Evolutionary conservation across 2,329 filamentous ascomycete genomes (phyloP).

Genomic region (Mariannaea elegans): DNA sequence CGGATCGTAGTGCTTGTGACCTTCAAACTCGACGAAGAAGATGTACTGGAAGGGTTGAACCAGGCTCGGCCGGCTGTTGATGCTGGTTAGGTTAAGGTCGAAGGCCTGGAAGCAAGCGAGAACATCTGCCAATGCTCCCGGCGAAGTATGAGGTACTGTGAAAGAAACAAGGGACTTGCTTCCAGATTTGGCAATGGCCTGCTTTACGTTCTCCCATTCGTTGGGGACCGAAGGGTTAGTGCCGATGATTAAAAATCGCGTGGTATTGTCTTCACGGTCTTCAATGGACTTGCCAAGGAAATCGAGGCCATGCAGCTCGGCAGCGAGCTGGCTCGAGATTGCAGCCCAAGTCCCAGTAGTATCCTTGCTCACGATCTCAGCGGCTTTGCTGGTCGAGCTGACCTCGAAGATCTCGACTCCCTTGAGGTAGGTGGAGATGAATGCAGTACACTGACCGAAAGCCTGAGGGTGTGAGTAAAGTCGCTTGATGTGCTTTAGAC

Average conservation of each 20-base stretch:
- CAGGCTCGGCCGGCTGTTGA: slow-evolving; percentile 85
- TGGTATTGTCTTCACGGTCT: slow-evolving; percentile 79
- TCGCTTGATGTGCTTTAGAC: slow-evolving; percentile 71
- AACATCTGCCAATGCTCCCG: slow-evolving; percentile 85
- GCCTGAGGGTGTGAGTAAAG: slow-evolving; percentile 96
- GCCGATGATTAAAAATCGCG: slow-evolving; percentile 76
- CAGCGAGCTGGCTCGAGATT: slow-evolving; percentile 80
- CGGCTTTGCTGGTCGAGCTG: slow-evolving; percentile 85
- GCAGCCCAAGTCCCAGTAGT: slow-evolving; percentile 72
- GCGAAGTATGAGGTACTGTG: slow-evolving; percentile 77
- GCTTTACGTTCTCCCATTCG: slow-evolving; percentile 39
- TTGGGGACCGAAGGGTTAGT: slow-evolving; percentile 41
- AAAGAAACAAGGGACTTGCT: slow-evolving; percentile 84
- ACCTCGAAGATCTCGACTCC: slow-evolving; percentile 84
- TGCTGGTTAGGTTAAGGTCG: slow-evolving; percentile 85
- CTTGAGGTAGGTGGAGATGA: slow-evolving; percentile 75
- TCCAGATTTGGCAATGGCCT: slow-evolving; percentile 37
- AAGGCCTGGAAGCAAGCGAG: slow-evolving; percentile 79
- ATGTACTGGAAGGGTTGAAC: slow-evolving; percentile 85
- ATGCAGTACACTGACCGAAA: slow-evolving; percentile 87
- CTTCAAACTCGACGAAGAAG: slow-evolving; percentile 92
- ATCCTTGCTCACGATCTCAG: slow-evolving; percentile 75
- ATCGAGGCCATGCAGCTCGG: slow-evolving; percentile 71
- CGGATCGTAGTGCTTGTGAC: slow-evolving; percentile 60
- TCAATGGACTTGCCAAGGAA: slow-evolving; percentile 76